phyloP scores from a whole-genome alignment of 2,329 filamentous ascomycete species.

The Penicillium sp. region DNA sequence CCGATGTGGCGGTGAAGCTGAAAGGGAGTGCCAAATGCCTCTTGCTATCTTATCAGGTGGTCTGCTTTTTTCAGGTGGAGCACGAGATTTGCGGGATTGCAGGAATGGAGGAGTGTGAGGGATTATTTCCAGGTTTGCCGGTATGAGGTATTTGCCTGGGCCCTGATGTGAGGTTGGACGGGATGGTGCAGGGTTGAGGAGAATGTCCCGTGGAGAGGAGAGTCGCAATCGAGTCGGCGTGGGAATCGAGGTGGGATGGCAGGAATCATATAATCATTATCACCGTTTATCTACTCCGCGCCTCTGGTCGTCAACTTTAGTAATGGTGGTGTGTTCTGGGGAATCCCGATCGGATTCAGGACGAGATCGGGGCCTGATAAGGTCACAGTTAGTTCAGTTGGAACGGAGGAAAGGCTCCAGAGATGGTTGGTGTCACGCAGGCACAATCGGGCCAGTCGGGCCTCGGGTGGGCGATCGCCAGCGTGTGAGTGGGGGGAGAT shows the following conservation, averaged over 20 bases:
- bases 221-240: too few species aligned
- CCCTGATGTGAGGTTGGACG: not conserved
- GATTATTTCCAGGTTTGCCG: not conserved
- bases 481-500: constrained; percentile 6
- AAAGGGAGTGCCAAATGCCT: constrained; percentile 24
- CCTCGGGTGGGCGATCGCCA: not conserved
- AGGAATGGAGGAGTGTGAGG: not conserved
- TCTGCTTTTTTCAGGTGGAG: constrained; percentile 12
- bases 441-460: not conserved
- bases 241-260: not conserved
- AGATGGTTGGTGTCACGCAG: not conserved
- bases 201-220: not conserved
- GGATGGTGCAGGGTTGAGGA: not conserved
- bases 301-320: too few species aligned
- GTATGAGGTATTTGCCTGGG: not conserved
- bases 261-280: not conserved
- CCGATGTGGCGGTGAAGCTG: constrained; percentile 41
- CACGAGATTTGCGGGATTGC: constrained; percentile 20
- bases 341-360: not conserved
- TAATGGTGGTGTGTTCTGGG: not conserved
- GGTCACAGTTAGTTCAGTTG: not conserved
- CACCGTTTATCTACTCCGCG: not conserved
- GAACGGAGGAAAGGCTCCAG: too few species aligned
- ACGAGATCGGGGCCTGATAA: constrained; percentile 3
- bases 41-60: constrained; percentile 24